Evolutionary conservation across 768 basidiomycete genomes (phyloP), one percentile per base, ranked within the genome.

Genomic region (Hydnomerulius pinastri): DNA sequence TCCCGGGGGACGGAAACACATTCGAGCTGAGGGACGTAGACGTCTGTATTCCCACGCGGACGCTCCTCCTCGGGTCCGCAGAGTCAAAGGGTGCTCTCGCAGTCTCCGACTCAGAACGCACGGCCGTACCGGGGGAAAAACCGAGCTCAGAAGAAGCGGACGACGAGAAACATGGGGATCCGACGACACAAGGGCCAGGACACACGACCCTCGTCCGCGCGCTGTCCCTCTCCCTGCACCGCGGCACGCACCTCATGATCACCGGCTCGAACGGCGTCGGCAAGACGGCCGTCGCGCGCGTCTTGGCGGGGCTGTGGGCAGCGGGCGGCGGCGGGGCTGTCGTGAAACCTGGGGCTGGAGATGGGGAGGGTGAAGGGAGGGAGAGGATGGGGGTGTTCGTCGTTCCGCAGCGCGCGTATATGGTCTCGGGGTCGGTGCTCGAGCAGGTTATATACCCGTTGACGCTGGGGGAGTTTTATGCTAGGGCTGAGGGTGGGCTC

Each of bases 401-500:
- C 48, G 80, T 98, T 3, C 96, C 96, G 4, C 96, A 98, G 69
- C 76, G 95, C 12, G 86, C 93, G 20, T 98, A 98, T 67, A 91
- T 98, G 81, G 87, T 89, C 24, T 77, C 83, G 0, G 96, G 96
- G 0, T 87, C 85, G 54, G 71, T 98, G 38, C 72, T 96, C 13
- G 94, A 97, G 59, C 96, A 98, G 76, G 82, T 96, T 24, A 94
- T 96, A 52, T 98, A 97, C 67, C 93, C 94, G 6, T 84, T 94
- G 66, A 54, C 56, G 1, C 21, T 64, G 3, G 60, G 83, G 87
- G 35, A 92, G 87, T 70, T 80, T 82, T 23, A 82, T 90, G 57
- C 92, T 82, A 65, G 66, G 78, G 57, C 73, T 74, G 51, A 73
- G 72, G 6, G 88, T 81, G 4, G 53, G 5, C 46, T 37, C 3